Conservation (phyloP, 352 stramenopile species). For the Globisporangium nagaii region DNA sequence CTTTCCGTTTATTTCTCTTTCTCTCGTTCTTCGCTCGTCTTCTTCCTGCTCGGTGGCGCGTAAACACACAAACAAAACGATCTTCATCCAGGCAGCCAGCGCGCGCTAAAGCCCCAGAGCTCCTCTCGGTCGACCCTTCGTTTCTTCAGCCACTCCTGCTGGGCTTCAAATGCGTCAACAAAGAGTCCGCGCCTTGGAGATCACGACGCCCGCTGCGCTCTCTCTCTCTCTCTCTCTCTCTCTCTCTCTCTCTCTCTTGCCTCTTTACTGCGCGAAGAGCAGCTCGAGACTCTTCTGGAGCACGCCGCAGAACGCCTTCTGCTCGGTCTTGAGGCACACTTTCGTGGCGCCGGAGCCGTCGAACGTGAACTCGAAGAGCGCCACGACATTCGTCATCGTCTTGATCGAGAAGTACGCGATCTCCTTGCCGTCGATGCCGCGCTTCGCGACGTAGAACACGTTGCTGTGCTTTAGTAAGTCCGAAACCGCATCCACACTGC, state of each 20-base stretch:
- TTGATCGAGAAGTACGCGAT: conserved; percentile 96
- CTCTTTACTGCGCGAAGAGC: conserved; percentile 44
- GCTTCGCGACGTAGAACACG: conserved; percentile 94
- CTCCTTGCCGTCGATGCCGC: conserved; percentile 91
- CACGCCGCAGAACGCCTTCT: conserved; percentile 84
- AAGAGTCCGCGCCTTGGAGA: too few species aligned
- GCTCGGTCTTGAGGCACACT: conserved; percentile 94
- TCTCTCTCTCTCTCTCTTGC: too few species aligned
- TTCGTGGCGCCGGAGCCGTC: conserved; percentile 90
- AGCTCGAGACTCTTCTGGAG: conserved; percentile 89
- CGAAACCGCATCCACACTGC: conserved; percentile 81
- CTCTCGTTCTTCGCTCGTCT: background rate
- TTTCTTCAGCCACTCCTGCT: too few species aligned
- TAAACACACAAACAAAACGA: background rate
- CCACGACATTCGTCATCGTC: conserved; percentile 89
- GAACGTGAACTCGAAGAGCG: conserved; percentile 94
- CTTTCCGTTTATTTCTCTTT: background rate
- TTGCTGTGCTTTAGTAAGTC: conserved; percentile 87
- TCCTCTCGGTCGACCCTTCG: too few species aligned
- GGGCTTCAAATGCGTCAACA: too few species aligned
- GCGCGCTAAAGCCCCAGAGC: too few species aligned
- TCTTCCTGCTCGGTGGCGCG: background rate
- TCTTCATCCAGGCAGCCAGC: too few species aligned
- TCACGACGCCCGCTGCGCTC: too few species aligned
- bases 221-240: too few species aligned